Base-by-base conservation (phyloP, 2,329 filamentous ascomycete genomes). In the Rhinocladiella mackenziei region DNA sequence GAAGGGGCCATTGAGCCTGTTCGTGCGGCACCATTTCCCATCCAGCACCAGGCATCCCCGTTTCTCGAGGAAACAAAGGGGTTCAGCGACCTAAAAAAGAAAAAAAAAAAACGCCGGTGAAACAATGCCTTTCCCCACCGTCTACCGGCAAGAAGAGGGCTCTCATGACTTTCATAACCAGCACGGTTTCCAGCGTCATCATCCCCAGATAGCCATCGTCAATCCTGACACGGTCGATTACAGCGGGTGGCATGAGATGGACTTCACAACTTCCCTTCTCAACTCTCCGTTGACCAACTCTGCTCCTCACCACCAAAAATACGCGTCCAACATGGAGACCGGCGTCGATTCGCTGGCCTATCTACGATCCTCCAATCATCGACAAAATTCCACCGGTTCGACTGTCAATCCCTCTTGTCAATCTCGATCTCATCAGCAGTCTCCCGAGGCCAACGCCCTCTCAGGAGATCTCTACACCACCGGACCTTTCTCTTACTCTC, bases 211-310 rank as follows among this genome's bases (percentile, higher is more conserved):
- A 34, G 48, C 48, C 22, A 54, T 54, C 32, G 45, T 54, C 39
- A 45, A 51, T 34, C 48, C 51, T 20, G 51, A 54, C 43, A 40
- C 43, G 14, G 35, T 45, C 31, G 51, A 54, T 49, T 51, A 49
- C 48, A 46, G 20, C 40, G 43, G 46, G 50, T 53, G 48, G 48
- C 51, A 54, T 51, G 51, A 54, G 51, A 54, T 54, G 51, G 51
- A 54, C 35, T 54, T 54, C 23, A 54, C 51, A 25, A 46, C 39
- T 11, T 15, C 38, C 17, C 45, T 48, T 42, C 48, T 54, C 45
- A 47, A 26, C 22, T 34, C 45, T 17, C 37, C 45, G 20, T 35
- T 34, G 11, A 39, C 46, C 13, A 34, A 23, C 35, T 38, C 42
- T 33, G 26, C n/a, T 26, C 32, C 33, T 19, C 38, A 39, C 22